Base-by-base conservation (phyloP, 2,329 filamentous ascomycete species). In the Fusarium kyushuense region DNA sequence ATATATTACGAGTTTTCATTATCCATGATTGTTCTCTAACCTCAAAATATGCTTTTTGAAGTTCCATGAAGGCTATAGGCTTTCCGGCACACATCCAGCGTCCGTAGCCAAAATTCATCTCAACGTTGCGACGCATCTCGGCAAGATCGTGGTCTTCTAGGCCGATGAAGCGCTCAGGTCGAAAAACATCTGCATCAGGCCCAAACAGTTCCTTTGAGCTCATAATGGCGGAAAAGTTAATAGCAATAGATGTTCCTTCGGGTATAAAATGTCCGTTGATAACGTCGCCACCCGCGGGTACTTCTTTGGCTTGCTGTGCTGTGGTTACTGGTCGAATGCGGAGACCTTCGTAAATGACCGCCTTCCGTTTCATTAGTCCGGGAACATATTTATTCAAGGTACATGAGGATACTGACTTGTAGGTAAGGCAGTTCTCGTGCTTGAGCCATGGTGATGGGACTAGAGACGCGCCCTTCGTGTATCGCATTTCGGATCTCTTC, bases 1-100 rank as follows among this genome's bases (percentile, higher is more conserved):
- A 13, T 4, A 11, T 2, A 23, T 12, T 3, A 10, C 1, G 1
- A 3, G n/a, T n/a, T n/a, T n/a, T n/a, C n/a, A n/a, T n/a, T n/a
- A n/a, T n/a, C n/a, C n/a, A n/a, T n/a, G n/a, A n/a, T n/a, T n/a
- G n/a, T n/a, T n/a, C n/a, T n/a, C n/a, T n/a, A n/a, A 60, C 54
- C 54, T 60, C 57, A 0, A 60, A 60, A 3, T 43, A 60, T 2
- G 52, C 54, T 3, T 60, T 60, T 1, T 60, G 43, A 0, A 60
- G 2, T 10, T 59, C 54, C 54, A 60, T 60, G 11, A 59, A 36
- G 1, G 57, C 57, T 11, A 60, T 4, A 2, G 54, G 54, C 2
- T 60, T 60, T 2, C 57, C 57, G 1, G 57, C 57, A 9, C 57
- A 60, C 54, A 60, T 60, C 43, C 42, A 60, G 2, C 57, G 57